phyloP scores from a whole-genome alignment of 192 early-diverging fungal species.

The Linnemannia elongata region DNA sequence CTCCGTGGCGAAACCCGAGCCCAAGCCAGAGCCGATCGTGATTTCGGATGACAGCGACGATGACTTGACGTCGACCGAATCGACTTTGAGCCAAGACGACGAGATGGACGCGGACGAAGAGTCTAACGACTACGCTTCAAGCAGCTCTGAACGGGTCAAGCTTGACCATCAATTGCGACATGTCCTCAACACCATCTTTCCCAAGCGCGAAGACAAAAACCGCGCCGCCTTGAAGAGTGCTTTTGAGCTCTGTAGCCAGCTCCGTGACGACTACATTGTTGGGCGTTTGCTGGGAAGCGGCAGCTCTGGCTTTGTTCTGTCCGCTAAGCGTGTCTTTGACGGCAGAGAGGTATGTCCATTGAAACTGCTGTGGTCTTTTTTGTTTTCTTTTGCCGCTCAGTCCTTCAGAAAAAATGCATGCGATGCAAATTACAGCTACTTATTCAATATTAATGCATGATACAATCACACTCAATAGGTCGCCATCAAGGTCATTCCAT shows the following conservation, averaged over 20 bases:
- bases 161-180: conserved; percentile 4
- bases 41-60: conserved; percentile 26
- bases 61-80: not conserved
- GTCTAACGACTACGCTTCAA: not conserved
- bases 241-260: not conserved
- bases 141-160: not conserved
- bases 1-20: not conserved
- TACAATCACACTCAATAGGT: not conserved
- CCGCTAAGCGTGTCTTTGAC: conserved; percentile 17
- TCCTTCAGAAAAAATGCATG: not conserved
- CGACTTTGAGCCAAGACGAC: not conserved
- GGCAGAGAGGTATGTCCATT: conserved; percentile 7
- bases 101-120: not conserved
- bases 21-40: conserved; percentile 1
- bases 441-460: not conserved
- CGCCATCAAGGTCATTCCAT: conserved; percentile 25
- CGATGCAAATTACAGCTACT: not conserved
- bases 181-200: conserved; percentile 23
- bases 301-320: conserved; percentile 25
- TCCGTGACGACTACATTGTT: conserved; percentile 12
- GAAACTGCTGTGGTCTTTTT: not conserved
- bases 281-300: conserved; percentile 25
- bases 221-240: not conserved
- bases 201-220: not conserved
- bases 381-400: not conserved